Base-by-base conservation (phyloP, 768 basidiomycete species). In the Mycena galopus region DNA sequence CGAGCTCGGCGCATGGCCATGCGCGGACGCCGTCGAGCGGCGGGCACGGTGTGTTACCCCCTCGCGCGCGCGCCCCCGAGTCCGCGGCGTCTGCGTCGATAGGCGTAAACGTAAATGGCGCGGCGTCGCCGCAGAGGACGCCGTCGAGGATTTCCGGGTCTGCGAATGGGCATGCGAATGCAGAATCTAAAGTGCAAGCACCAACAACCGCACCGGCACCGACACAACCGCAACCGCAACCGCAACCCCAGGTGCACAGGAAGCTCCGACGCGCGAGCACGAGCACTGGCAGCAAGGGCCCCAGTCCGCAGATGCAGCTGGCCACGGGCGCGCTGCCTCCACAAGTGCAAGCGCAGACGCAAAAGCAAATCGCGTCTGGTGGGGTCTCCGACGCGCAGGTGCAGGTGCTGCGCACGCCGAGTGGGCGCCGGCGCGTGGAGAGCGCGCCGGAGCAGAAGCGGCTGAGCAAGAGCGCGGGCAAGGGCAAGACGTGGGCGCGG, bases 401-500 rank as follows among this genome's bases (percentile, higher is more conserved):
- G 25, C 12, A 1, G 39, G 25, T 42, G 57, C 11, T 16, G 12
- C 29, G 65, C 25, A 58, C 37, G 16, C 25, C 35, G 25, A 30
- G 44, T 0, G 67, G 32, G 47, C 8, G 59, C 30, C 56, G 68
- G 60, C 21, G 68, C 35, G 60, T 42, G 68, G 68, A 69, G 3
- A 69, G 68, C 39, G 68, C 60, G 60, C 67, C 66, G 19, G n/a
- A n/a, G 42, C 19, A 27, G 7, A 32, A 25, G 37, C 29, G 25
- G 30, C 47, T 3, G 12, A 25, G 37, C 14, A 7, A n/a, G 23
- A 27, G 27, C 11, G 8, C 63, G 44, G 29, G 39, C 11, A 17
- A 16, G 55, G 33, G 47, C 9, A 57, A 32, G 60, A 69, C 59
- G 68, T 35, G 55, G 42, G 21, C 30, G 6, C 37, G 39, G n/a